Base-by-base conservation (phyloP, 2,329 filamentous ascomycete species). In the Colletotrichum abscissum region DNA sequence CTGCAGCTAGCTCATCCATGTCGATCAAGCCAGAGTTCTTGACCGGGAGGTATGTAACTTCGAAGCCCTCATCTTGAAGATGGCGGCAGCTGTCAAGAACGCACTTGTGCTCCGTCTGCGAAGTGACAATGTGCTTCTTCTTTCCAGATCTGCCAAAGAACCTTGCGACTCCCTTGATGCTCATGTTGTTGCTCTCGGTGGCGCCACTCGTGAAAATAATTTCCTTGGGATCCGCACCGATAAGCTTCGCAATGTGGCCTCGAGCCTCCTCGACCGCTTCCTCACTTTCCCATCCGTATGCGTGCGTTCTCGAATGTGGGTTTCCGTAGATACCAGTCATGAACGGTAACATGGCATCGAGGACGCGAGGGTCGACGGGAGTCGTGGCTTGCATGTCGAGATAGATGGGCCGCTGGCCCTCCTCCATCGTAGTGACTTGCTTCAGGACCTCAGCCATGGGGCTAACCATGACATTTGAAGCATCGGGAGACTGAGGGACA, bases 141-240 rank as follows among this genome's bases (percentile, higher is more conserved):
- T 98, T 98, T 78, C 95, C 95, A 2, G 91, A 92, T 71, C 94
- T 91, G 76, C 95, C 95, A 82, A 98, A 98, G 86, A 99, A 99
- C 75, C 96, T 90, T 24, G 97, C 95, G 9, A 99, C 96, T 76
- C 97, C 97, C 86, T 99, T 99, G 86, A 99, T 95, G 84, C 95
- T 98, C 97, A 99, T 99, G 80, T 99, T 99, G 85, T 99, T 99
- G 81, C 95, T 98, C 86, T 99, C 97, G 0, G 97, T 99, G 19
- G 97, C 97, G 68, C 97, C 97, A 79, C 95, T 98, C 7, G 97
- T 99, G 85, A 99, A 98, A 79, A 99, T 97, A 76, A 99, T 98
- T 82, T 99, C 97, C 85, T 99, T 99, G 6, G 97, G 88, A 81
- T 99, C 95, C 33, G 97, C 97, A 30, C 96, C 96, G 76, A 99